phyloP scores from a whole-genome alignment of 495 filamentous ascomycete genomes.

The Tuber aestivum region DNA sequence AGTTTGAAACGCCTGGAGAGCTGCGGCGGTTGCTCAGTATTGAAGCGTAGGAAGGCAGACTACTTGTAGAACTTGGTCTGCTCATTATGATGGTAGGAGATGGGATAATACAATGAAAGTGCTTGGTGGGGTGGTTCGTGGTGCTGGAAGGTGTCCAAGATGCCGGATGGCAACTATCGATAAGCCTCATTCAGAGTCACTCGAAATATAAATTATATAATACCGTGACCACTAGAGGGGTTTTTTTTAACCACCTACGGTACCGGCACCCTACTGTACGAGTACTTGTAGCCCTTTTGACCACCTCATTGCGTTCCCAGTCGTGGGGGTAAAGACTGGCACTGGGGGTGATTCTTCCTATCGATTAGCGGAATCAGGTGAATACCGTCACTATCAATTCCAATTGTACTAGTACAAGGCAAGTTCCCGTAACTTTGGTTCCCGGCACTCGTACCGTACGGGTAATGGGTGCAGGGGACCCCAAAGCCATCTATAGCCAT shows the following conservation, averaged over 20 bases:
- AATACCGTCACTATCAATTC: not conserved
- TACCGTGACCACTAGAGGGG: too few relatives aligned
- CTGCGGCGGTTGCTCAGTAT: conserved; percentile 18
- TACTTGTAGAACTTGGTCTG: conserved; percentile 17
- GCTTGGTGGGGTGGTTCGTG: conserved; percentile 6
- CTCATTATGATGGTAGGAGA: conserved; percentile 21
- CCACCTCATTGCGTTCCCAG: not conserved
- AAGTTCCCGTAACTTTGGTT: not conserved
- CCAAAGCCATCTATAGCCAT: not conserved
- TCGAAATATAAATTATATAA: too few relatives aligned
- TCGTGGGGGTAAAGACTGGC: not conserved
- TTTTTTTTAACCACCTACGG: not conserved
- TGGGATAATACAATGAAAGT: not conserved
- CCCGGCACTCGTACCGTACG: not conserved
- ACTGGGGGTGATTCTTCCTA: not conserved
- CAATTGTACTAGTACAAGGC: not conserved
- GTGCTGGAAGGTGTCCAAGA: not conserved
- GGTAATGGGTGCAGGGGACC: not conserved
- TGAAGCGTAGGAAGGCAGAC: conserved; percentile 24
- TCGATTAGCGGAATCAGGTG: not conserved
- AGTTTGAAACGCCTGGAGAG: conserved; percentile 20
- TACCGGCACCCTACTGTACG: too few relatives aligned
- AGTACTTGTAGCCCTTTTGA: not conserved
- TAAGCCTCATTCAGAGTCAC: not conserved
- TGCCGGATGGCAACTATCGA: not conserved